These are phyloP conservation scores for Tieghemostelium lacteum DNA, from an alignment of 78 protist species.

Conservation along the genomic window DNA sequence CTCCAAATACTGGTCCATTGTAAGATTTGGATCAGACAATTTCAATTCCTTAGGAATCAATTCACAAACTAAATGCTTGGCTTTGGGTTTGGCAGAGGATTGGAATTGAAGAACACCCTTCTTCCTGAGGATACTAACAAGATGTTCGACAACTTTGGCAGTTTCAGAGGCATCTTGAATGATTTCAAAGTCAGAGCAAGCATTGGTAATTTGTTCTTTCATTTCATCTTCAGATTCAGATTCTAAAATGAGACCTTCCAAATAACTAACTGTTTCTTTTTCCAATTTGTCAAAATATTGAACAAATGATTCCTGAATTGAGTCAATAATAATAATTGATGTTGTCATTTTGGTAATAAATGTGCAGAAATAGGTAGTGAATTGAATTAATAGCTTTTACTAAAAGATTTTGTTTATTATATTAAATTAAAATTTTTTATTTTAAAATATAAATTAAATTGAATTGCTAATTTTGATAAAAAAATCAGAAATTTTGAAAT, in stretches of 20 bases:
- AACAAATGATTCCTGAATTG: not conserved
- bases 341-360: no score
- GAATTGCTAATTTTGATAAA: no score
- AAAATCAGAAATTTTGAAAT: no score
- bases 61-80: conserved; percentile 35
- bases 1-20: conserved; percentile 40
- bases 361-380: no score
- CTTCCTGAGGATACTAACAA: conserved; percentile 6
- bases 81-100: not conserved
- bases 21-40: conserved; percentile 72
- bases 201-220: not conserved
- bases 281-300: not conserved
- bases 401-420: no score
- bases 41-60: not conserved
- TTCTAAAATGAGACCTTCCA: conserved; percentile 34
- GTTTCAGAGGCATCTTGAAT: not conserved
- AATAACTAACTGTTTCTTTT: conserved; percentile 9
- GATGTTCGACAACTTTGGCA: not conserved
- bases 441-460: no score
- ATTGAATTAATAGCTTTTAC: no score
- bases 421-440: no score
- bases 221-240: conserved; percentile 52
- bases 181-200: conserved; percentile 22
- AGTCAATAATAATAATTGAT: not conserved
- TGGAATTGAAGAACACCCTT: conserved; percentile 33